Percentiles rank a stretch among this genome's conserved stretches.
These are phyloP conservation scores for Saccharomyces hybrid DNA, from an alignment of 1,139 yeast genomes.

Conservation along the genomic window DNA sequence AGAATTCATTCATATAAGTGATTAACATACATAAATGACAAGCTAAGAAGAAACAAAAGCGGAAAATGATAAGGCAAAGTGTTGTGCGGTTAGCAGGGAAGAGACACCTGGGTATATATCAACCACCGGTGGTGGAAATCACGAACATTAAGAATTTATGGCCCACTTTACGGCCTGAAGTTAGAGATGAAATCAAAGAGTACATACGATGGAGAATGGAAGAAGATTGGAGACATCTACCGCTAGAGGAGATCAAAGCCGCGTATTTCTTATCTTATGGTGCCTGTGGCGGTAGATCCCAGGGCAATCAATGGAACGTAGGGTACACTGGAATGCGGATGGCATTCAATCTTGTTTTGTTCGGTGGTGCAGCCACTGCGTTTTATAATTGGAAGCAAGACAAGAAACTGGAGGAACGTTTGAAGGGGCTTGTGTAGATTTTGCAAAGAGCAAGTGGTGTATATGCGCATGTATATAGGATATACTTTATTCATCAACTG, in stretches of 20 bases:
- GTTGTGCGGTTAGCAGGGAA: not conserved
- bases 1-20: too few relatives aligned
- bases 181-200: constrained; percentile 39
- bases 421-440: constrained; percentile 3
- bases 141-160: constrained; percentile 27
- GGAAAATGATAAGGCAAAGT: not conserved
- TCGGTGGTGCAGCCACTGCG: constrained; percentile 21
- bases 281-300: constrained; percentile 25
- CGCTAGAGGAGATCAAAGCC: constrained; percentile 34
- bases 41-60: not conserved
- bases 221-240: constrained; percentile 36
- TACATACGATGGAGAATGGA: constrained; percentile 40
- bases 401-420: constrained; percentile 9
- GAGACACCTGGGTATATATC: constrained; percentile 8
- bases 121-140: constrained; percentile 21
- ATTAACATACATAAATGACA: too few relatives aligned
- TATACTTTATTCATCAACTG: too few relatives aligned
- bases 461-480: too few relatives aligned
- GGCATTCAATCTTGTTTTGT: constrained; percentile 19
- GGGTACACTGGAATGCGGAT: constrained; percentile 20
- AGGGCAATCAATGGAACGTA: constrained; percentile 10
- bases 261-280: constrained; percentile 29
- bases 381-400: constrained; percentile 19
- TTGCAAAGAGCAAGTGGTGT: too few relatives aligned
- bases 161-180: constrained; percentile 34